These are phyloP conservation scores for Hygrocybe punicea DNA, from an alignment of 768 basidiomycete genomes.

Conservation along the genomic window DNA sequence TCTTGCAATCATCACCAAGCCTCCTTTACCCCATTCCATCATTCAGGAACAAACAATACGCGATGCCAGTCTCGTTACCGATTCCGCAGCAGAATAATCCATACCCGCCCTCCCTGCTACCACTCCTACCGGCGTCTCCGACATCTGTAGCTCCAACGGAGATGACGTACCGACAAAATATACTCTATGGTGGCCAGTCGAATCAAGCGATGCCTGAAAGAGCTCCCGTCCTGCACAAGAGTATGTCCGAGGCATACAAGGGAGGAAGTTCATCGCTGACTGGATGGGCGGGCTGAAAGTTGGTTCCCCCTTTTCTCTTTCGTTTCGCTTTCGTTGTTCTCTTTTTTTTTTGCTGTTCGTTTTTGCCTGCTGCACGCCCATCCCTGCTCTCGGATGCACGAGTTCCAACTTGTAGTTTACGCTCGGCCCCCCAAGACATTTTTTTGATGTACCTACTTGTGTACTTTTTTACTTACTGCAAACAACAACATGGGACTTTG, in stretches of 20 bases:
- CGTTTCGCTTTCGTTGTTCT: conserved; percentile 5
- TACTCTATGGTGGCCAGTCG: neutral
- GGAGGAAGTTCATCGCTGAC: conserved; percentile 38
- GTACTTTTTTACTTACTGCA: neutral
- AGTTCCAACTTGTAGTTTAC: neutral
- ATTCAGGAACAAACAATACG: conserved; percentile 4
- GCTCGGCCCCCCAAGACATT: neutral
- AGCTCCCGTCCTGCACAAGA: neutral
- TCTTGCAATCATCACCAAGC: conserved; percentile 35
- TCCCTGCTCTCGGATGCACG: neutral
- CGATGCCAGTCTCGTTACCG: neutral
- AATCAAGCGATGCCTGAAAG: neutral
- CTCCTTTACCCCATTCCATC: conserved; percentile 18
- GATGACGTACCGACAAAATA: neutral
- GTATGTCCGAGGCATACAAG: neutral
- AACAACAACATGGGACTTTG: neutral
- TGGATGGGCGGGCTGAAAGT: conserved; percentile 46
- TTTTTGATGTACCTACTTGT: neutral
- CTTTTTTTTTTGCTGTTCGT: neutral
- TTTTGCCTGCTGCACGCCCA: neutral
- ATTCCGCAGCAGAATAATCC: neutral
- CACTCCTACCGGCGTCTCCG: neutral
- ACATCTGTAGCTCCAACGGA: neutral
- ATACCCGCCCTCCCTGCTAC: neutral
- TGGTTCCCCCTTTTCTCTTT: too few species aligned